Evolutionary conservation across 2,329 filamentous ascomycete species (phyloP).

Genomic region (Shiraia sp.): DNA sequence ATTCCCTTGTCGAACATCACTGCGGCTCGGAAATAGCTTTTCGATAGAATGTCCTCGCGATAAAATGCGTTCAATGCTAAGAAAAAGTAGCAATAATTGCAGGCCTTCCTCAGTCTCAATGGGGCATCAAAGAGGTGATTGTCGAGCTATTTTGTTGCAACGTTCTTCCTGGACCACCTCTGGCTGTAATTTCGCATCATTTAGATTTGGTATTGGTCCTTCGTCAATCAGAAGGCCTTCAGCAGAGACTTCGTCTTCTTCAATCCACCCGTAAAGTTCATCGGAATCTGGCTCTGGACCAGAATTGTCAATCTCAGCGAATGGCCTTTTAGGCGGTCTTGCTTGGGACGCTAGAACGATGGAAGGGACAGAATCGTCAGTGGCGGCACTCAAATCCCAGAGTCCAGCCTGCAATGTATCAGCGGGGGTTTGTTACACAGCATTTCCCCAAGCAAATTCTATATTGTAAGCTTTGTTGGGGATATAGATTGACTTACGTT

Average conservation of each 20-base stretch:
- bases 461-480: slow-evolving; percentile 30
- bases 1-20: slow-evolving; percentile 22
- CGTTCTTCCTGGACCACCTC: slow-evolving; percentile 24
- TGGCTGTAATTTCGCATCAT: slow-evolving; percentile 18
- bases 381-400: slow-evolving; percentile 34
- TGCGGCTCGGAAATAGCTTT: slow-evolving; percentile 11
- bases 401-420: slow-evolving; percentile 36
- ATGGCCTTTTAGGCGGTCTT: slow-evolving; percentile 61
- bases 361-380: slow-evolving; percentile 35
- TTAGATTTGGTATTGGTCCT: slow-evolving; percentile 12
- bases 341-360: slow-evolving; percentile 20
- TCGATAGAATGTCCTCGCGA: background rate
- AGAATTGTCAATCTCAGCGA: slow-evolving; percentile 60
- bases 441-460: slow-evolving; percentile 10
- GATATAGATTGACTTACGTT: slow-evolving; percentile 49
- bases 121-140: slow-evolving; percentile 18
- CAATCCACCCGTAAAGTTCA: slow-evolving; percentile 74
- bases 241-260: slow-evolving; percentile 59
- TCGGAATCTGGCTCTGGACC: slow-evolving; percentile 65
- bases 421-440: slow-evolving; percentile 23
- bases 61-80: too few relatives aligned
- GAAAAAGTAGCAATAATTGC: too few relatives aligned
- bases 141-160: slow-evolving; percentile 31
- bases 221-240: slow-evolving; percentile 46
- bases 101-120: slow-evolving; percentile 1